Base-by-base conservation (phyloP, 768 basidiomycete species). In the Mycena amicta region DNA sequence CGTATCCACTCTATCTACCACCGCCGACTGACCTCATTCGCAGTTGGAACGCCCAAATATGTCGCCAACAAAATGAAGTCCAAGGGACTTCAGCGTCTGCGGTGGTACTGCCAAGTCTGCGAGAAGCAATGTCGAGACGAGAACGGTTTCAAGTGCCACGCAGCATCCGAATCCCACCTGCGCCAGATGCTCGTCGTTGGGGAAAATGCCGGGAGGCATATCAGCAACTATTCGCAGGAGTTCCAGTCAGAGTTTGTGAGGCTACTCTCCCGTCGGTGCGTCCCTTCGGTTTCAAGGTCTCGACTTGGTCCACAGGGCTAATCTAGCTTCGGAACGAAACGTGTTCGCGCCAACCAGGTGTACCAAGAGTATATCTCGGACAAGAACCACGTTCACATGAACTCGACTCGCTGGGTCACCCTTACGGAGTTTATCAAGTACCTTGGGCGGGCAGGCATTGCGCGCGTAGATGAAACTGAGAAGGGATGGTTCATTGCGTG, bases 31-130 rank as follows among this genome's bases (percentile, higher is more conserved):
- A 65, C 45, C 30, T 23, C 41, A 6, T 30, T 37, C 46, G 2
- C 59, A 92, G 92, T 90, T 66, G 92, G 92, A 70, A 93, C 92
- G 5, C 90, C 92, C 25, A 94, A 94, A 74, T 90, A 83, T 74
- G 76, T 95, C 60, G 93, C 93, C 22, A 98, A 98, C 74, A 90
- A 93, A 74, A 95, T 96, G 90, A 98, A 98, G 77, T 90, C 94
- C 57, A 98, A 98, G 70, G 96, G 95, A 66, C 80, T 96, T 50
- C 96, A 97, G 74, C 87, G 94, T 68, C 84, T 98, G 62, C 84
- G 95, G 61, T 98, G 95, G 96, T 99, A 92, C 76, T 98, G 96
- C 69, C 96, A 99, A 81, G 93, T 98, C 64, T 98, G 97, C 84
- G 78, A 98, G 82, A 99, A 99, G 72, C 96, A 98, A 74, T 98